Evolutionary conservation across 169 alveolate genomes (phyloP).

Genomic region (Condylostoma magnum): DNA sequence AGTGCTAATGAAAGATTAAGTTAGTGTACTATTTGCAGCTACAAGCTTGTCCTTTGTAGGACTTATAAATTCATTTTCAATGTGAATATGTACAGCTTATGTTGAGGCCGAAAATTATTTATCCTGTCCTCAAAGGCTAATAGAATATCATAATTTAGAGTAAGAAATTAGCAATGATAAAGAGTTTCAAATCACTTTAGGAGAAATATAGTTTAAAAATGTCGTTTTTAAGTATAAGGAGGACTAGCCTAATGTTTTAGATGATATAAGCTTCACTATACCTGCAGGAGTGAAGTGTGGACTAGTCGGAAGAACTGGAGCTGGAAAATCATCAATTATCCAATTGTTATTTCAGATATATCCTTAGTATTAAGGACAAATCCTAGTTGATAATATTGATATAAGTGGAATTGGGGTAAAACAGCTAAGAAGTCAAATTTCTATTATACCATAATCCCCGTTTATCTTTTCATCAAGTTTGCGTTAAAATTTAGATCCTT

Average conservation of each 20-base stretch:
- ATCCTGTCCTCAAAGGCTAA: conserved; percentile 18
- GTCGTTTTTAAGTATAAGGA: conserved; percentile 55
- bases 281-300: conserved; percentile 49
- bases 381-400: conserved; percentile 52
- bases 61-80: too few relatives aligned
- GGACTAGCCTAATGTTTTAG: conserved; percentile 47
- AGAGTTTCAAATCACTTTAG: too few relatives aligned
- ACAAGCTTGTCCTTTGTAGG: too few relatives aligned
- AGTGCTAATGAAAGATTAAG: not conserved
- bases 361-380: too few relatives aligned
- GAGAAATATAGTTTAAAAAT: conserved; percentile 47
- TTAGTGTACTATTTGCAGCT: not conserved
- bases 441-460: conserved; percentile 61
- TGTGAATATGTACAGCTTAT: too few relatives aligned
- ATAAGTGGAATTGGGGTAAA: conserved; percentile 48
- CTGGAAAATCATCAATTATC: conserved; percentile 69
- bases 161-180: too few relatives aligned
- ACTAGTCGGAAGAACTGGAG: conserved; percentile 76
- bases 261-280: conserved; percentile 32
- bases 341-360: conserved; percentile 56
- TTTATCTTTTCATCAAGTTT: conserved; percentile 43
- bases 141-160: conserved; percentile 23
- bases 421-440: conserved; percentile 39
- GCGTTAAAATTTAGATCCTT: conserved; percentile 62
- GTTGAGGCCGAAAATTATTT: conserved; percentile 29